These are phyloP conservation scores for Maudiozyma barnettii DNA, from an alignment of 805 yeast genomes.

Conservation along the genomic window DNA sequence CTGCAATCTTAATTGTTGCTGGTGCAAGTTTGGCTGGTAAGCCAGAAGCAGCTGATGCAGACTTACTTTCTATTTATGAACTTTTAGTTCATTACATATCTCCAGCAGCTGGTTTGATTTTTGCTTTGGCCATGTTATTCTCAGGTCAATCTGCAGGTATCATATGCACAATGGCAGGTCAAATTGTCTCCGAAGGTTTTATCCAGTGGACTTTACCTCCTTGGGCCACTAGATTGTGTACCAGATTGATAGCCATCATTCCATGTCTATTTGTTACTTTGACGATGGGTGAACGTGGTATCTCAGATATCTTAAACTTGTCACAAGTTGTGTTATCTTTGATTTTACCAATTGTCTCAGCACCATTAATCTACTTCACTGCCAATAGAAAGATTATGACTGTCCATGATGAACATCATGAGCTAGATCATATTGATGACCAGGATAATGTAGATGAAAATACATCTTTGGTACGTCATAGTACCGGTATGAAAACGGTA, in stretches of 20 bases:
- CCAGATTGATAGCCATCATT: constrained; percentile 72
- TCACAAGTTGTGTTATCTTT: constrained; percentile 77
- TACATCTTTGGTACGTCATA: constrained; percentile 16
- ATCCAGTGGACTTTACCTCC: constrained; percentile 73
- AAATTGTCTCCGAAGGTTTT: constrained; percentile 88
- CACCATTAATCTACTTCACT: constrained; percentile 79
- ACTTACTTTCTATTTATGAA: constrained; percentile 69
- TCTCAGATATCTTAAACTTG: constrained; percentile 62
- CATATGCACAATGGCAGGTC: constrained; percentile 89
- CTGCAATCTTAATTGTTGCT: constrained; percentile 83
- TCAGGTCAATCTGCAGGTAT: constrained; percentile 95
- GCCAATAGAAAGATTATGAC: constrained; percentile 58
- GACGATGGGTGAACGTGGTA: constrained; percentile 71
- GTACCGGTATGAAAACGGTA: constrained; percentile 23
- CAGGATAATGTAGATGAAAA: constrained; percentile 17
- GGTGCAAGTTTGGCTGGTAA: constrained; percentile 71
- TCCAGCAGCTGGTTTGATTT: constrained; percentile 78
- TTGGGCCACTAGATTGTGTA: constrained; percentile 66
- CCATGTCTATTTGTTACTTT: constrained; percentile 75
- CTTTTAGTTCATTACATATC: constrained; percentile 62
- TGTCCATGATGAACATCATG: constrained; percentile 32
- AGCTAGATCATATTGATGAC: constrained; percentile 1
- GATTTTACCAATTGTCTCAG: constrained; percentile 77
- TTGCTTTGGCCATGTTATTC: constrained; percentile 79
- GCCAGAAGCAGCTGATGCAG: constrained; percentile 66